Evolutionary conservation across 2,329 filamentous ascomycete species (phyloP), one percentile per base, ranked within the genome.

Genomic region (Rhinocladiella mackenziei): DNA sequence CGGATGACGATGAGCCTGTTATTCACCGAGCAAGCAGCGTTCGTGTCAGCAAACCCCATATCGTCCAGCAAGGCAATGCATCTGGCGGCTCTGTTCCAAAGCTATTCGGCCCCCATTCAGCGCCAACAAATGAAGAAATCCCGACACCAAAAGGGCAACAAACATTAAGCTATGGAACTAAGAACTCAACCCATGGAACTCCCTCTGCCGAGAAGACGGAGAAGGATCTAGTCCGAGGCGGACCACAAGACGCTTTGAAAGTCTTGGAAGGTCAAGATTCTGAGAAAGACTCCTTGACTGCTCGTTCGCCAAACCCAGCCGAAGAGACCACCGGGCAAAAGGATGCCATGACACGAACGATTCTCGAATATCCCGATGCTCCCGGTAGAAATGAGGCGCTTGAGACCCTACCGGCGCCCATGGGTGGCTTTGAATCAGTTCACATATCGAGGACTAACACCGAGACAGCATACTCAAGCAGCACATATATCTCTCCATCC

Each of bases 1-100:
- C 46, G 3, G 40, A 39, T 33, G 41, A 49, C 23, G 49, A 39
- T 5, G 50, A 50, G 23, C 39, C 38, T 14, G 23, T 55, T n/a
- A 30, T 58, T 6, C 47, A 54, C 13, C 48, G 54, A 25, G 56
- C 56, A 23, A 58, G 52, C 47, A 56, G 54, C 38, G 54, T 54
- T 8, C 53, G 54, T 13, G 53, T 54, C n/a, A 31, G 30, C 26
- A 49, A 40, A 22, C 54, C 56, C 6, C 43, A 47, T 5, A 45
- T 56, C 33, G 46, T 58, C 13, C 51, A 50, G 31, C 44, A 56
- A n/a, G 47, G 43, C 36, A 53, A 53, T 29, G 35, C 30, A 20
- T 50, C 50, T 1, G 43, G 43, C 9, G 43, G 45, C 10, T 53
- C 50, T 4, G 37, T 53, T 3, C 43, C 46, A 22, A 48, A 43